These are phyloP conservation scores for Colletotrichum coccodes DNA, from an alignment of 2,329 filamentous ascomycete species.

Conservation along the genomic window DNA sequence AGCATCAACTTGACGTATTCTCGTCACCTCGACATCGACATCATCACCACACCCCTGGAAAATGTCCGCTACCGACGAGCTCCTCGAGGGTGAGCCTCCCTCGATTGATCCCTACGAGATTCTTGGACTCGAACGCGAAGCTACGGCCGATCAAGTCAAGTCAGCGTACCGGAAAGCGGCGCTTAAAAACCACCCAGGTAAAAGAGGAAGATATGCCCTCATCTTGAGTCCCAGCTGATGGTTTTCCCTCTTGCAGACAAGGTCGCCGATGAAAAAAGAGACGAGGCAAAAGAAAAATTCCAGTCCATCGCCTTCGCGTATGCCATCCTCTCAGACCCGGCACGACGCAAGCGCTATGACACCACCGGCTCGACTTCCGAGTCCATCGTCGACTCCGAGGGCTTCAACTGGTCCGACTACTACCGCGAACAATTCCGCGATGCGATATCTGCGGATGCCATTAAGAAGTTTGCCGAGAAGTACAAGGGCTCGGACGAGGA, in stretches of 20 bases:
- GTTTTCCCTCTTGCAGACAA: slow-evolving; percentile 69
- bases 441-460: slow-evolving; percentile 77
- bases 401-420: slow-evolving; percentile 91
- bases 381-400: slow-evolving; percentile 78
- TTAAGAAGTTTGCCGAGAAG: slow-evolving; percentile 77
- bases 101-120: slow-evolving; percentile 81
- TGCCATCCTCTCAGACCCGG: slow-evolving; percentile 86
- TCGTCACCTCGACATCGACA: slow-evolving; percentile 7
- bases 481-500: slow-evolving; percentile 94
- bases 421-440: slow-evolving; percentile 87
- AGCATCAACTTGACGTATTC: not conserved
- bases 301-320: slow-evolving; percentile 95
- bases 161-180: slow-evolving; percentile 92
- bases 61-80: slow-evolving; percentile 55
- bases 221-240: not conserved
- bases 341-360: slow-evolving; percentile 87
- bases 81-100: slow-evolving; percentile 68
- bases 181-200: slow-evolving; percentile 87
- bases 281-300: slow-evolving; percentile 81
- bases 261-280: slow-evolving; percentile 73
- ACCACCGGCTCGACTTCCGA: slow-evolving; percentile 90
- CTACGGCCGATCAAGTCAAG: slow-evolving; percentile 84
- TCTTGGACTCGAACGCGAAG: slow-evolving; percentile 75
- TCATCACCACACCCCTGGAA: not conserved
- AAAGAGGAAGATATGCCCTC: slow-evolving; percentile 28